phyloP scores from a whole-genome alignment of 805 yeast genomes.

The Myxozyma kluyveri region DNA sequence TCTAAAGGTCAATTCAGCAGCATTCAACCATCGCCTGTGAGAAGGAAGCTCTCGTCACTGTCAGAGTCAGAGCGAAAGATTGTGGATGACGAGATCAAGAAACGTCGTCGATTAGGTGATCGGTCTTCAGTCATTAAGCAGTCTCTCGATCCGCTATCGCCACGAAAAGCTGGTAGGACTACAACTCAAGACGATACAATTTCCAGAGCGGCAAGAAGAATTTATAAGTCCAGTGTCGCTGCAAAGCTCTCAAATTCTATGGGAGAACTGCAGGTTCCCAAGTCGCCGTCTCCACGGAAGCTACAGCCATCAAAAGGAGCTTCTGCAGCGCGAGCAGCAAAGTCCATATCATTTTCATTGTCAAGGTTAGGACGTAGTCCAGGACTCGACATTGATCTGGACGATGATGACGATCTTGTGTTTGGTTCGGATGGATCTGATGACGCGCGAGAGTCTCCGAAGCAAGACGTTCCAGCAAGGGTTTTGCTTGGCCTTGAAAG shows the following conservation, averaged over 20 bases:
- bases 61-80: too few species aligned
- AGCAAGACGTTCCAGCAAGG: constrained; percentile 25
- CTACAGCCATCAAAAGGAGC: not conserved
- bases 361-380: too few species aligned
- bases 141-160: not conserved
- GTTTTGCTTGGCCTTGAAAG: constrained; percentile 31
- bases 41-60: too few species aligned
- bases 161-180: not conserved
- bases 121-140: constrained; percentile 10
- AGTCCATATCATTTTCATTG: too few species aligned
- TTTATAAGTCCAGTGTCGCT: not conserved
- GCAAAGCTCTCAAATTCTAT: not conserved
- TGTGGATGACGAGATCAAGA: constrained; percentile 10
- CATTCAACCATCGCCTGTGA: too few species aligned
- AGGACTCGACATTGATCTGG: not conserved
- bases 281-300: constrained; percentile 24
- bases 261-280: constrained; percentile 16
- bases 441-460: too few species aligned
- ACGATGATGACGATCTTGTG: not conserved
- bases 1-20: too few species aligned
- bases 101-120: constrained; percentile 11
- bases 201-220: too few species aligned
- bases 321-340: too few species aligned
- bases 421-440: too few species aligned
- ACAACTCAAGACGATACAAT: constrained; percentile 1